phyloP scores from a whole-genome alignment of 2,329 filamentous ascomycete species.

The Colletotrichum incanum region DNA sequence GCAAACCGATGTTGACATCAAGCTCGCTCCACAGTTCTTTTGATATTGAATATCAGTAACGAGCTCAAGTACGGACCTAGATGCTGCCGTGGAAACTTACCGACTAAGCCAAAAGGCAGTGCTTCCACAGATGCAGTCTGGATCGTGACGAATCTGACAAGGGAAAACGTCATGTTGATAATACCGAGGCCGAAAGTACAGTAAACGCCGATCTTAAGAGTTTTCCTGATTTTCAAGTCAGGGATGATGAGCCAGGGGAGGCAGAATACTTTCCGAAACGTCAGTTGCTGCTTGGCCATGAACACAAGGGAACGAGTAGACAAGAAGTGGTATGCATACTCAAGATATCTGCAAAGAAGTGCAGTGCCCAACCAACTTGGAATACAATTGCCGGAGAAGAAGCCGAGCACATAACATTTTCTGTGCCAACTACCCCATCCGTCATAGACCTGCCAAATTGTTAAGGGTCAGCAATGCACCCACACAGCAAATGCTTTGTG shows the following conservation, averaged over 20 bases:
- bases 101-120: constrained; percentile 33
- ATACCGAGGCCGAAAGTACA: constrained; percentile 37
- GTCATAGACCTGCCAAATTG: constrained; percentile 1
- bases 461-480: neutral
- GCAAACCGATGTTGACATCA: constrained; percentile 33
- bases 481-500: no score
- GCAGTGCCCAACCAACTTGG: constrained; percentile 37
- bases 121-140: constrained; percentile 28
- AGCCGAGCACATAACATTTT: constrained; percentile 34
- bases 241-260: constrained; percentile 34
- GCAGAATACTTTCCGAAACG: constrained; percentile 7
- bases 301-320: neutral
- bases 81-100: neutral
- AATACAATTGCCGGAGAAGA: constrained; percentile 31
- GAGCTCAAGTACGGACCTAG: neutral
- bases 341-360: constrained; percentile 35
- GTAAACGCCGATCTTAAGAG: constrained; percentile 33
- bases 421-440: constrained; percentile 18
- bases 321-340: neutral
- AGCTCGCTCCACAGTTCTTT: constrained; percentile 37
- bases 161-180: constrained; percentile 40
- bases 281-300: neutral
- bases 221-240: constrained; percentile 33
- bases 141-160: constrained; percentile 38
- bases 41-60: neutral